Evolutionary conservation across 1,284 basidiomycete species (phyloP).

Genomic region (Cutaneotrichosporon spelunceum): DNA sequence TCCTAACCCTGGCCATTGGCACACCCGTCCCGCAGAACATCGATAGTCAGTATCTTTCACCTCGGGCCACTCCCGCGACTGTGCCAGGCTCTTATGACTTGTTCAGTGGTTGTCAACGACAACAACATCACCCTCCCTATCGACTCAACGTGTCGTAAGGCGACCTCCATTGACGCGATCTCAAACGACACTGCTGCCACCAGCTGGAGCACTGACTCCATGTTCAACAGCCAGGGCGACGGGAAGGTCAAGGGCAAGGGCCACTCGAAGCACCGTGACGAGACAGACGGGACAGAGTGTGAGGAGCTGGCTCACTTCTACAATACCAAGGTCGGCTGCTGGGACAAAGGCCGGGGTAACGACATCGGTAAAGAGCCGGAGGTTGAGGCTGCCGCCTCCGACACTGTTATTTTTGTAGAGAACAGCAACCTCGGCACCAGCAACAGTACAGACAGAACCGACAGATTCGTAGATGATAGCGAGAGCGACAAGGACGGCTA

Average conservation of each 20-base stretch:
- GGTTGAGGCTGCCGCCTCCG: not conserved
- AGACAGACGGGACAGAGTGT: not conserved
- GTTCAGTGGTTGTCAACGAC: no score
- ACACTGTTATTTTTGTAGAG: not conserved
- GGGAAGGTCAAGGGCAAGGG: conserved; percentile 7
- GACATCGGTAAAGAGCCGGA: not conserved
- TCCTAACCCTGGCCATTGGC: not conserved
- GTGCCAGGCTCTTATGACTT: not conserved
- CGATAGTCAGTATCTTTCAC: not conserved
- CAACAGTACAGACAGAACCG: not conserved
- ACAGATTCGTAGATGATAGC: not conserved
- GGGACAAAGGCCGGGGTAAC: not conserved
- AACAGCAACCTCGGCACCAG: not conserved
- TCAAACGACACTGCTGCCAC: not conserved
- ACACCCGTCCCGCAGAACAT: not conserved
- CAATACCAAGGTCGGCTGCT: not conserved
- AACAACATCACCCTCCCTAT: not conserved
- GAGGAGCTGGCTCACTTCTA: not conserved
- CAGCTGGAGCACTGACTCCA: not conserved
- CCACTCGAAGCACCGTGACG: not conserved
- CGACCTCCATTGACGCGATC: no score
- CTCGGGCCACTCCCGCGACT: not conserved
- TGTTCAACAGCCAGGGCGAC: conserved; percentile 1
- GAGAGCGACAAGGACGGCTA: not conserved
- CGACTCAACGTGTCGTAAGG: not conserved